These are phyloP conservation scores for Verticillium alfalfae DNA, from an alignment of 2,329 filamentous ascomycete species.

Conservation along the genomic window DNA sequence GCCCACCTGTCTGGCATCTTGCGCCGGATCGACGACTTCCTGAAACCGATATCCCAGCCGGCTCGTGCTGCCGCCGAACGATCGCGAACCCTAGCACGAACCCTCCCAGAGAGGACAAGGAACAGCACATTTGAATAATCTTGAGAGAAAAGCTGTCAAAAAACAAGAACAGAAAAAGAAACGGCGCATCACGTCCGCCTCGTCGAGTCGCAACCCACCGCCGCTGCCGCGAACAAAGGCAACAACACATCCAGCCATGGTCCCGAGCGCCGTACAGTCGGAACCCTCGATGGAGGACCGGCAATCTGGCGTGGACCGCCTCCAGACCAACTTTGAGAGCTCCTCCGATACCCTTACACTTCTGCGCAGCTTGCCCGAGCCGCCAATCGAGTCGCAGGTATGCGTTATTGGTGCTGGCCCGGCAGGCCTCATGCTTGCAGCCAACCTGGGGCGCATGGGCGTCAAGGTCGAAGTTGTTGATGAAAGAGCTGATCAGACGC, in stretches of 20 bases:
- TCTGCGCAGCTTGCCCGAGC: slow-evolving; percentile 41
- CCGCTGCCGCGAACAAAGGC: neutral
- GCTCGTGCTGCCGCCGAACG: neutral
- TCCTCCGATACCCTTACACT: slow-evolving; percentile 40
- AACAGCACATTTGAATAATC: neutral
- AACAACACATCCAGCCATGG: slow-evolving; percentile 17
- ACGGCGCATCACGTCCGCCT: neutral
- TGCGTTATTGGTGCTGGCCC: slow-evolving; percentile 52
- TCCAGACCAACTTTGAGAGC: slow-evolving; percentile 24
- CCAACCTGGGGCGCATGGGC: slow-evolving; percentile 57
- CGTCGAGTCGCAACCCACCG: neutral
- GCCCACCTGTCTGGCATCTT: neutral
- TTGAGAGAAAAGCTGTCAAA: neutral
- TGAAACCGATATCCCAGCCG: neutral
- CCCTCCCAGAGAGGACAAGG: neutral
- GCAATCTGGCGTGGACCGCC: slow-evolving; percentile 16
- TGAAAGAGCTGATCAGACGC: slow-evolving; percentile 62
- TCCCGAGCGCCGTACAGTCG: slow-evolving; percentile 24
- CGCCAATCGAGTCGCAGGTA: slow-evolving; percentile 39
- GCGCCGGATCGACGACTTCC: neutral
- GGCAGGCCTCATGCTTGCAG: slow-evolving; percentile 49
- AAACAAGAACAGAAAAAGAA: neutral
- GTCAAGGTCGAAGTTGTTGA: slow-evolving; percentile 63
- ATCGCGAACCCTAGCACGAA: neutral
- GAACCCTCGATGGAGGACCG: slow-evolving; percentile 26